Evolutionary conservation across 2,329 filamentous ascomycete genomes (phyloP), one percentile per base, ranked within the genome.

Genomic region (Teratosphaeria zuluensis): DNA sequence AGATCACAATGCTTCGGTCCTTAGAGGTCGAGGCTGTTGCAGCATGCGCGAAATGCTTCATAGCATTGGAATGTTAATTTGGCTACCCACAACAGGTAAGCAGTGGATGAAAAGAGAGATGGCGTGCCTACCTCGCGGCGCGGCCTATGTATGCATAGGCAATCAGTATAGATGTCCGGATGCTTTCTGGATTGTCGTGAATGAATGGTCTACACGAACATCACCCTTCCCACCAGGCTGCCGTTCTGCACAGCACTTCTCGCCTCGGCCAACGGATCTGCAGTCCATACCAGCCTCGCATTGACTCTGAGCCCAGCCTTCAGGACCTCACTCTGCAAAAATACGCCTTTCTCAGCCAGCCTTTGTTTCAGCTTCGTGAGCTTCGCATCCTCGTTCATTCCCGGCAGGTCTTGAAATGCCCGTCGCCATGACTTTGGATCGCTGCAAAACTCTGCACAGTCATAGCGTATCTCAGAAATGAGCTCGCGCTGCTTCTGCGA

Each of bases 381-480:
- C 52, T 58, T 58, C 6, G 28, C 16, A 54, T 58, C 51, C 33
- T 58, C 56, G 38, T 58, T 16, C 56, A 58, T 28, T n/a, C 51
- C 56, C n/a, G 56, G 56, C 33, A 58, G 24, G 42, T 54, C 56
- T 48, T 53, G 51, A 24, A 58, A 58, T 16, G 56, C 56, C 19
- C 1, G 30, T 24, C 56, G 19, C 56, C 56, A 58, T n/a, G 51
- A 46, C 12, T 4, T 31, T 16, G 56, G 56, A 33, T 58, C 33
- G 9, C 12, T 19, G 52, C 52, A 58, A 19, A 16, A 19, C 35
- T 58, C 51, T 30, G 28, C 21, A 42, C 51, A 54, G 46, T 58
- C 56, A 28, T 58, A 58, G 33, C 56, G 56, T 21, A 58, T 54
- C 33, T 58, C 56, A 35, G 31, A 21, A 24, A 58, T 31, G 12